Conservation (phyloP, 1,284 basidiomycete species). For the Leccinum colubrinum region DNA sequence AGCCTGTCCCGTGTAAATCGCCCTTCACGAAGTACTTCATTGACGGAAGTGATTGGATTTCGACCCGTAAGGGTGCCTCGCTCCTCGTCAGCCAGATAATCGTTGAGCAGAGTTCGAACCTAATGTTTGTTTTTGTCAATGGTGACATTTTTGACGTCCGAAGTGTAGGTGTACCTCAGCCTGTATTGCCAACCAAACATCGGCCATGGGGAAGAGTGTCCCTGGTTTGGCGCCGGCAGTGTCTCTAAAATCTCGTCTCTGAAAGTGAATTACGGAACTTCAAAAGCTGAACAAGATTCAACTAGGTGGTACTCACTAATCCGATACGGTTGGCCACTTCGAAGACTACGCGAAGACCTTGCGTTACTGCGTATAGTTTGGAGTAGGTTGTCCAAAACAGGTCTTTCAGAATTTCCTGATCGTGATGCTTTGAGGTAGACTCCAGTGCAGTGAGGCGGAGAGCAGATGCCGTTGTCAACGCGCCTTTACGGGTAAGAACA, state of each 20-base stretch:
- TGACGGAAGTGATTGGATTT: slow-evolving; percentile 91
- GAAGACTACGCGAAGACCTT: slow-evolving; percentile 88
- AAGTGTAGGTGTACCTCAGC: slow-evolving; percentile 62
- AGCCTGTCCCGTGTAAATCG: slow-evolving; percentile 73
- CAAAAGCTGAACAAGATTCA: slow-evolving; percentile 1
- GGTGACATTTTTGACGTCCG: slow-evolving; percentile 2
- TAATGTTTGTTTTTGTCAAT: slow-evolving; percentile 31
- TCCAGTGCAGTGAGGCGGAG: slow-evolving; percentile 79
- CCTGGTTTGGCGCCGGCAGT: slow-evolving; percentile 73
- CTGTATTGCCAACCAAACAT: slow-evolving; percentile 93
- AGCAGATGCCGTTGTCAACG: slow-evolving; percentile 41
- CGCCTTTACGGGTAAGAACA: slow-evolving; percentile 14
- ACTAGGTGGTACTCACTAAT: slow-evolving; percentile 54
- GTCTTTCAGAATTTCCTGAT: slow-evolving; percentile 88
- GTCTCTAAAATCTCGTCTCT: slow-evolving; percentile 89
- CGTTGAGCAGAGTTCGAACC: slow-evolving; percentile 85
- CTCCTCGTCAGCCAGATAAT: slow-evolving; percentile 91
- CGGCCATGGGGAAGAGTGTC: slow-evolving; percentile 75
- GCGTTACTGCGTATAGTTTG: slow-evolving; percentile 94
- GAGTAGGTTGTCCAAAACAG: slow-evolving; percentile 98
- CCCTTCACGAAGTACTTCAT: slow-evolving; percentile 89
- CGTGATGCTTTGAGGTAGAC: slow-evolving; percentile 67
- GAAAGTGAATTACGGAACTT: slow-evolving; percentile 10
- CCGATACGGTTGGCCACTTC: slow-evolving; percentile 90
- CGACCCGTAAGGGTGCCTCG: slow-evolving; percentile 73